Base-by-base conservation (phyloP, 2,329 filamentous ascomycete species). In the Camillea tinctor region DNA sequence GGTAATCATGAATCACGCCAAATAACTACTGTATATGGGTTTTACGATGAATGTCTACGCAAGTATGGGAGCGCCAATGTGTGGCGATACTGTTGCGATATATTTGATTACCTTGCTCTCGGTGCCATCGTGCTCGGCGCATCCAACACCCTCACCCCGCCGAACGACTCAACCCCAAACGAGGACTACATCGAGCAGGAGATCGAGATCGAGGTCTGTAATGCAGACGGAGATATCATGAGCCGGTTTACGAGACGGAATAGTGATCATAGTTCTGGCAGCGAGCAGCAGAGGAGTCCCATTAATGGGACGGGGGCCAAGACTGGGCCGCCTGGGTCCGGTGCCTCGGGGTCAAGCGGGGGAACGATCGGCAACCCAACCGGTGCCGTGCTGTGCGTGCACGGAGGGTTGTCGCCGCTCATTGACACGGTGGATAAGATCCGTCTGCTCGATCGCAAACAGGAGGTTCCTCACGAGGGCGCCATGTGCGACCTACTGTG, bases 401-500 rank as follows among this genome's bases (percentile, higher is more conserved):
- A 99, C 74, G 95, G 95, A 59, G 95, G 95, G 2, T 81, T 99
- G 7, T 95, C 90, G 21, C 95, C 95, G 1, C 81, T 97, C 11
- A 91, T 99, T 61, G 93, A 98, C 74, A 92, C 88, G 22, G 90
- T 99, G 52, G 94, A 99, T 74, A 97, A 97, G 77, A 99, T 99
- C 73, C 86, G 95, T 21, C 82, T 98, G 15, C 85, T 99, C 21
- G 96, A 99, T 74, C 88, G 94, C 64, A 98, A 98, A 76, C 95
- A 99, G 78, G 95, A 99, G 78, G 95, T 99, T 0, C 95, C 95
- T 0, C 95, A 99, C 73, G 95, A 99, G 79, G 95, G 95, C 58
- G 93, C 95, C 72, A 99, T 99, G 95, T 99, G 95, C 77, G 95
- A 99, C 75, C 83, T 99, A 0, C 84, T 99, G 2, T 99, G 95